A percentile compares a stretch with the other conserved stretches of the same genome.
Conservation (phyloP, 345 rosid species). For the Populus ilicifolia region DNA sequence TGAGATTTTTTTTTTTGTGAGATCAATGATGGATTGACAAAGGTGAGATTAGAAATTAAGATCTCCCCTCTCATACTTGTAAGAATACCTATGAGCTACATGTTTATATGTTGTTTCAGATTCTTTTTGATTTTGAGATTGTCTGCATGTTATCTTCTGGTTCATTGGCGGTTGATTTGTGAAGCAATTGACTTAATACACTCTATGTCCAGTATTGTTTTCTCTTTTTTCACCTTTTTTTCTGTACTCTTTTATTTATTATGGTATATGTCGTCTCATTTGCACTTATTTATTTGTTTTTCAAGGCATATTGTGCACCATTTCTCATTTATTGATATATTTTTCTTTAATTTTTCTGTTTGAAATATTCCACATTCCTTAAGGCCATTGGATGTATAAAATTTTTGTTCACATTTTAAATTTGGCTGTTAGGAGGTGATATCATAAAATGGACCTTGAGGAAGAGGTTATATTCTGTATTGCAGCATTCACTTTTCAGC, state of each 20-base stretch:
- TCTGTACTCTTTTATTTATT: not conserved
- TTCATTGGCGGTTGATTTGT: not conserved
- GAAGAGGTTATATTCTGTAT: not conserved
- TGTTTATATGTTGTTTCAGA: not conserved
- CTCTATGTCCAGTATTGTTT: not conserved
- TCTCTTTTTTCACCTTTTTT: not conserved
- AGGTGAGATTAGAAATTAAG: no score
- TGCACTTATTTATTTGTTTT: not conserved
- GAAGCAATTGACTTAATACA: not conserved
- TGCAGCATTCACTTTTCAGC: not conserved
- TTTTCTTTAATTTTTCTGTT: not conserved
- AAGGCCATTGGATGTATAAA: not conserved
- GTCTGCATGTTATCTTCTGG: conserved; percentile 2
- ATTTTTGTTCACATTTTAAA: not conserved
- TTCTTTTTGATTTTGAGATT: not conserved
- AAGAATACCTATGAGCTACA: not conserved
- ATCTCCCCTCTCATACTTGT: no score
- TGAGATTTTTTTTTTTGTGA: not conserved
- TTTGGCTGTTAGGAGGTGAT: not conserved
- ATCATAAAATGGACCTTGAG: conserved; percentile 1
- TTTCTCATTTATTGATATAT: not conserved
- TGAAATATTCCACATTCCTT: no score
- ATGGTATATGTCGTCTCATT: not conserved
- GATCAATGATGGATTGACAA: no score
- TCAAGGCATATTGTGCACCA: not conserved